Evolutionary conservation across 208 protist species (phyloP).

Genomic region (Wallacemonas sp.): DNA sequence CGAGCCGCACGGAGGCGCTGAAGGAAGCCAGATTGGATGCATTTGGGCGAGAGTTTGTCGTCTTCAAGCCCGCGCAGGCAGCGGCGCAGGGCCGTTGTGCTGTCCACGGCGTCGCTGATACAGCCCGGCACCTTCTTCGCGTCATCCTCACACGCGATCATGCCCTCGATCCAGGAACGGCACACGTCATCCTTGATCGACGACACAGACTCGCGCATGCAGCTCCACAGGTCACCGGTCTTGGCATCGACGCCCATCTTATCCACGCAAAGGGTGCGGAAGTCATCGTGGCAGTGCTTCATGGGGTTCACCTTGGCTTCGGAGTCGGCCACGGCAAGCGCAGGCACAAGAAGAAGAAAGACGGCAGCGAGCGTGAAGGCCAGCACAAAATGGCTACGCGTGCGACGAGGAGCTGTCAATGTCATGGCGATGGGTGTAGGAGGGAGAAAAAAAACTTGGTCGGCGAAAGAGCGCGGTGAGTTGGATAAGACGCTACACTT

Average conservation of each 20-base stretch:
- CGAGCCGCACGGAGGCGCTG: slow-evolving; percentile 7
- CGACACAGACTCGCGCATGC: slow-evolving; percentile 30
- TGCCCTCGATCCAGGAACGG: slow-evolving; percentile 27
- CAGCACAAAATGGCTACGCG: neutral
- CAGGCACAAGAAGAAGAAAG: neutral
- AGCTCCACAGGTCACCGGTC: slow-evolving; percentile 26
- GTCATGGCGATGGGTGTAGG: too few relatives aligned
- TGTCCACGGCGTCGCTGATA: slow-evolving; percentile 21
- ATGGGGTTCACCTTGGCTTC: slow-evolving; percentile 22
- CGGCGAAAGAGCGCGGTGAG: too few relatives aligned
- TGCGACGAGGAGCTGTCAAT: neutral
- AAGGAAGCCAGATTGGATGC: slow-evolving; percentile 26
- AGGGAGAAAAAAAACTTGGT: too few relatives aligned
- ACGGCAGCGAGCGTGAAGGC: neutral
- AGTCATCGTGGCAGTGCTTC: slow-evolving; percentile 30
- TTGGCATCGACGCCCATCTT: neutral
- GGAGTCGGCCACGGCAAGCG: neutral
- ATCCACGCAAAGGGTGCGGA: slow-evolving; percentile 16
- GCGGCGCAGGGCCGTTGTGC: slow-evolving; percentile 24
- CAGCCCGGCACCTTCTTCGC: slow-evolving; percentile 27
- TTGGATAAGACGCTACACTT: too few relatives aligned
- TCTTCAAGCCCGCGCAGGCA: slow-evolving; percentile 24
- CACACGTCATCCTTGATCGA: slow-evolving; percentile 26
- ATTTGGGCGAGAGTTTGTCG: slow-evolving; percentile 19
- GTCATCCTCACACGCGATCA: slow-evolving; percentile 29